Evolutionary conservation across 2,329 filamentous ascomycete species (phyloP), one percentile per base, ranked within the genome.

Genomic region (Cladosporium halotolerans): DNA sequence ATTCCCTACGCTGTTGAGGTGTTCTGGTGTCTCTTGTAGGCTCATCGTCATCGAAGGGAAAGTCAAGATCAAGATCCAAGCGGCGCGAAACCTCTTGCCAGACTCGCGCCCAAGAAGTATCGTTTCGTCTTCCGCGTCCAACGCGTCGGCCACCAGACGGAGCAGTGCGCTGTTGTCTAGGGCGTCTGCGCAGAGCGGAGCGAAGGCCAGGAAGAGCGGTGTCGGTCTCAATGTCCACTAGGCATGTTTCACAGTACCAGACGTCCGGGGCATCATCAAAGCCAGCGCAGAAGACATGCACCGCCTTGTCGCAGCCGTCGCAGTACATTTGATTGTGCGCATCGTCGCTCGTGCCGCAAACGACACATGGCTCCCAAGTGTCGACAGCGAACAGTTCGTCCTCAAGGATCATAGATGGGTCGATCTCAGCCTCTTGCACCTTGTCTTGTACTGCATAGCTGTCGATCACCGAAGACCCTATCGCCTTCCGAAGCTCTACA

Each of bases 161-260:
- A 36, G 57, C 57, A 16, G 39, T 50, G 34, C 48, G 55, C 13
- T 54, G 64, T 14, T 56, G 54, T 33, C 63, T 62, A 33, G 60
- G 58, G 31, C 57, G 57, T 55, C 62, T 53, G n/a, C 60, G 58
- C 36, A 60, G 46, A 36, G 60, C 62, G 23, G 57, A 57, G 2
- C 61, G 59, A 38, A 64, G 54, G 9, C 65, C 62, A 16, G 61
- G 59, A 14, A 64, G 53, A 10, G 60, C 59, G 16, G 57, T 57
- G 44, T 64, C 63, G 28, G 58, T 62, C 53, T 65, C 64, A 18
- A 67, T 54, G 46, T 65, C 59, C 9, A 57, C 54, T 11, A 74
- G 70, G 70, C 93, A 99, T 63, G 87, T 83, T 70, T 93, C 84
- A 74, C 93, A 99, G 69, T 92, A 96, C 91, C 92, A 99, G 5